Evolutionary conservation across 2,329 filamentous ascomycete species (phyloP).

Genomic region (Fusarium nematophilum): DNA sequence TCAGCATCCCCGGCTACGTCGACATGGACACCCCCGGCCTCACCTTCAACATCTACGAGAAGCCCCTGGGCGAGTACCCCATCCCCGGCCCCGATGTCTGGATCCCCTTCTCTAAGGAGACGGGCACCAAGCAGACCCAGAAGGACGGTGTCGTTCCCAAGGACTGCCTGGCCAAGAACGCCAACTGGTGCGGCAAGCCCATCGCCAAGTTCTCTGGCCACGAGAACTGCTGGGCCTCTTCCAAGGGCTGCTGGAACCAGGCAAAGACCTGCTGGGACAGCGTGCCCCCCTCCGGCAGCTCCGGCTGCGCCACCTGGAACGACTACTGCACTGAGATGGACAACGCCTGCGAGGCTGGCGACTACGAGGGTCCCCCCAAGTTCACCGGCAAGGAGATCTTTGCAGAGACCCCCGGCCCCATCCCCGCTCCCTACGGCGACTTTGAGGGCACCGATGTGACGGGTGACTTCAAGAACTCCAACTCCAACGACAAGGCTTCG

Average conservation of each 20-base stretch:
- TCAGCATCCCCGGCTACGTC: slow-evolving; percentile 76
- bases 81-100: slow-evolving; percentile 68
- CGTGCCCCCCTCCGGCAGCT: slow-evolving; percentile 68
- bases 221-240: slow-evolving; percentile 69
- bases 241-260: slow-evolving; percentile 69
- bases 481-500: slow-evolving; percentile 19
- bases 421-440: slow-evolving; percentile 48
- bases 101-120: slow-evolving; percentile 48
- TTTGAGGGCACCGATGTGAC: slow-evolving; percentile 36
- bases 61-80: slow-evolving; percentile 58
- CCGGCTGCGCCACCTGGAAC: slow-evolving; percentile 71
- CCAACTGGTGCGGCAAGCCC: slow-evolving; percentile 77
- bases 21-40: slow-evolving; percentile 64
- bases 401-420: slow-evolving; percentile 46
- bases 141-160: slow-evolving; percentile 63
- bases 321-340: slow-evolving; percentile 67
- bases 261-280: slow-evolving; percentile 67
- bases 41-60: slow-evolving; percentile 72
- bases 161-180: slow-evolving; percentile 72
- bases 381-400: slow-evolving; percentile 51
- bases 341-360: slow-evolving; percentile 53
- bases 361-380: slow-evolving; percentile 61
- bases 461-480: slow-evolving; percentile 18
- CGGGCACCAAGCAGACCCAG: slow-evolving; percentile 36
- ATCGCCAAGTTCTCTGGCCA: slow-evolving; percentile 67